Conservation (phyloP, 164 flowering plant species). For the Brasenia schreberi region DNA sequence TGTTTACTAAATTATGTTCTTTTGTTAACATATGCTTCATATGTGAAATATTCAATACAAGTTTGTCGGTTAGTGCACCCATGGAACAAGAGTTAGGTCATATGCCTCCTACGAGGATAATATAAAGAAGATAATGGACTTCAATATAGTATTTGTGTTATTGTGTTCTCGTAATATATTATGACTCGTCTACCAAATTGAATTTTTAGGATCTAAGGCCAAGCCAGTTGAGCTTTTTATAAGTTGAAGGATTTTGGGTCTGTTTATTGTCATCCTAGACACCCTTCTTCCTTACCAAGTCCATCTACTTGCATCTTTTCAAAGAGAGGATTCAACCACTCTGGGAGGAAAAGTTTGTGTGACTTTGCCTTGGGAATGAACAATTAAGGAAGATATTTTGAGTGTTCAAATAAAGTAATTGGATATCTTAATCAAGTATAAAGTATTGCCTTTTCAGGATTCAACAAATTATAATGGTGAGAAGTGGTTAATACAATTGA, state of each 20-base stretch:
- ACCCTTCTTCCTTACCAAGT: conserved; percentile 75
- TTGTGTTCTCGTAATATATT: not conserved
- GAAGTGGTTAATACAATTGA: conserved; percentile 88
- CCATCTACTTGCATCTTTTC: conserved; percentile 95
- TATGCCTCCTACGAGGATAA: conserved; percentile 91
- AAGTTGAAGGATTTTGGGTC: conserved; percentile 96
- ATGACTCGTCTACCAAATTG: too few species aligned
- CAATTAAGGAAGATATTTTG: too few species aligned
- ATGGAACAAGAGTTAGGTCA: conserved; percentile 74
- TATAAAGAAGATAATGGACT: conserved; percentile 83
- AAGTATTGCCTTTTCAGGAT: conserved; percentile 20
- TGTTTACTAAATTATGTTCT: too few species aligned
- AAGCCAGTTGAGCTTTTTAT: not conserved
- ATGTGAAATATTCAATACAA: conserved; percentile 43
- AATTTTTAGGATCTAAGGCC: too few species aligned
- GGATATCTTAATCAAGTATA: not conserved
- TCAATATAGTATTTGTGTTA: conserved; percentile 58
- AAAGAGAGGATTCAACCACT: conserved; percentile 94
- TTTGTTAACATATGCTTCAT: not conserved
- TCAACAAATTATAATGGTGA: conserved; percentile 88
- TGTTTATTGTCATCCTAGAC: conserved; percentile 92
- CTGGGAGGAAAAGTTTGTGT: conserved; percentile 67
- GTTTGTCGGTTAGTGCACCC: conserved; percentile 92
- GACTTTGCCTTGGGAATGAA: not conserved
- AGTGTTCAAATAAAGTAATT: too few species aligned